These are phyloP conservation scores for Eurotiales sp. DNA, from an alignment of 2,329 filamentous ascomycete genomes.

Conservation along the genomic window DNA sequence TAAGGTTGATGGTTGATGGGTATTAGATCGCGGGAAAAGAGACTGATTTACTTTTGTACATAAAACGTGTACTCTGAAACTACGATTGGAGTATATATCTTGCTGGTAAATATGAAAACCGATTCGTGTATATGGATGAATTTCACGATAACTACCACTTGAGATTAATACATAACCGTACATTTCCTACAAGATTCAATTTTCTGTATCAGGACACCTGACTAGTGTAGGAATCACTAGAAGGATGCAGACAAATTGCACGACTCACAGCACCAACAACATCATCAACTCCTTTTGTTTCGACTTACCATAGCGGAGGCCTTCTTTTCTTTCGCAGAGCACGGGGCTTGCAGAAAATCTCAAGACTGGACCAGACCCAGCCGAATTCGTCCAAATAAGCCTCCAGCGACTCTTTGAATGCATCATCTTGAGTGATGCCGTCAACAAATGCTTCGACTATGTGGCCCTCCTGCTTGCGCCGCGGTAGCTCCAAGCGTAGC, in stretches of 20 bases:
- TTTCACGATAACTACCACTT: no score
- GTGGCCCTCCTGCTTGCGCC: slow-evolving; percentile 17
- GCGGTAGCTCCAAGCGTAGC: slow-evolving; percentile 18
- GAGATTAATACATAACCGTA: no score
- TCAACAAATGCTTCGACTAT: slow-evolving; percentile 30
- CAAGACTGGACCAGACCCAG: slow-evolving; percentile 27
- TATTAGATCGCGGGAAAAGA: background rate
- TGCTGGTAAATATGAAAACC: no score
- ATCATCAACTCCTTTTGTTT: no score
- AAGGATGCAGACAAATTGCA: no score
- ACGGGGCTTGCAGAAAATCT: slow-evolving; percentile 8
- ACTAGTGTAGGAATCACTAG: no score
- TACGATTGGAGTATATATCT: no score
- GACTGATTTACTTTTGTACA: background rate
- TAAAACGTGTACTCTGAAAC: background rate
- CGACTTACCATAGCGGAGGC: slow-evolving; percentile 7
- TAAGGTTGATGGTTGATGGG: slow-evolving; percentile 40
- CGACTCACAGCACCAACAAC: no score
- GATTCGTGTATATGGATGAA: no score
- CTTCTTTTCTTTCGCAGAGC: slow-evolving; percentile 1
- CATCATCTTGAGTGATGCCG: slow-evolving; percentile 23
- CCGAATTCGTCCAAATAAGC: slow-evolving; percentile 21
- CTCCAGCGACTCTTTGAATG: slow-evolving; percentile 19
- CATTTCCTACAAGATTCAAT: no score
- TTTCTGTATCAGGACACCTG: no score